Conservation (phyloP, 2,329 filamentous ascomycete genomes). For the Pezizomycotina sp. region DNA sequence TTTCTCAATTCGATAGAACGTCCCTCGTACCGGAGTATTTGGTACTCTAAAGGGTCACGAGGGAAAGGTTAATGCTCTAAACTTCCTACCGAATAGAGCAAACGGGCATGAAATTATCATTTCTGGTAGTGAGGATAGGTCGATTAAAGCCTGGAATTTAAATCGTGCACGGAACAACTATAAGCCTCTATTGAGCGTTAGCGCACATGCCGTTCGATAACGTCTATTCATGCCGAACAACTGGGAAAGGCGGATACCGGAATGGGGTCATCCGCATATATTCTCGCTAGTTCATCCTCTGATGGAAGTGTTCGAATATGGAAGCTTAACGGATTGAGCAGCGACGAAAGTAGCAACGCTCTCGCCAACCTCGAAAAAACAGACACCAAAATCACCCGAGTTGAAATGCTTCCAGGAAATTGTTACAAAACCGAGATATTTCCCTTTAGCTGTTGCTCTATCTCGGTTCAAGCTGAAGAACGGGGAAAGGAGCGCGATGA, state of each 20-base stretch:
- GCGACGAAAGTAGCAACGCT: constrained; percentile 30
- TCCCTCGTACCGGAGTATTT: constrained; percentile 41
- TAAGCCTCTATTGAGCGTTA: no score
- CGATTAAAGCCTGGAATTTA: constrained; percentile 38
- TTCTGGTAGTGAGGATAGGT: constrained; percentile 67
- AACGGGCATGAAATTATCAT: constrained; percentile 43
- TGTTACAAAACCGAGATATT: constrained; percentile 56
- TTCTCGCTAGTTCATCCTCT: constrained; percentile 43
- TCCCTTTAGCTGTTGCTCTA: constrained; percentile 63
- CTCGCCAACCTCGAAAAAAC: constrained; percentile 23
- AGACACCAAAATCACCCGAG: constrained; percentile 19
- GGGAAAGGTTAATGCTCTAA: constrained; percentile 66
- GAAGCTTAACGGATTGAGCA: constrained; percentile 37
- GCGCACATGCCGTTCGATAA: no score
- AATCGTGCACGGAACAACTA: no score
- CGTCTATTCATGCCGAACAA: no score
- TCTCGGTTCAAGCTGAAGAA: constrained; percentile 35
- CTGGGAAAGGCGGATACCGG: no score
- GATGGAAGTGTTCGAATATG: constrained; percentile 51
- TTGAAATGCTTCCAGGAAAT: constrained; percentile 51
- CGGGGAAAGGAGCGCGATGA: constrained; percentile 34
- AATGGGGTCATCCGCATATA: constrained; percentile 28
- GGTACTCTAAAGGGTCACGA: constrained; percentile 58
- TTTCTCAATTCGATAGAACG: constrained; percentile 31
- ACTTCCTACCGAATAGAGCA: constrained; percentile 46